Conservation (phyloP, 768 basidiomycete genomes). For the Lepiota brunneoincarnata region DNA sequence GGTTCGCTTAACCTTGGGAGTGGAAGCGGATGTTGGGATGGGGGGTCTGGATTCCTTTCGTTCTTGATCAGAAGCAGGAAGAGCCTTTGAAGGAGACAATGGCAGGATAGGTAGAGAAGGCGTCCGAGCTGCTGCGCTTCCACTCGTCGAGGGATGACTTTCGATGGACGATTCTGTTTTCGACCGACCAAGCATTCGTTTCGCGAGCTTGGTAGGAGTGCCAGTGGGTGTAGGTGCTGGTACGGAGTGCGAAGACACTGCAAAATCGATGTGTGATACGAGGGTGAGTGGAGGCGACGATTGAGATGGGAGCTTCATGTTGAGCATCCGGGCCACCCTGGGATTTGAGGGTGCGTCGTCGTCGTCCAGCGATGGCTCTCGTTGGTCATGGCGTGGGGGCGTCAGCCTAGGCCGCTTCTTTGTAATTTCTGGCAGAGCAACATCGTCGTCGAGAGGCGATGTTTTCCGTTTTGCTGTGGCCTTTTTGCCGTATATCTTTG, state of each 20-base stretch:
- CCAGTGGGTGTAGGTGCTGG: neutral
- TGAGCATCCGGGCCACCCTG: neutral
- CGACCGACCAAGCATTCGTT: constrained; percentile 71
- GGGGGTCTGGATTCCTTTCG: constrained; percentile 18
- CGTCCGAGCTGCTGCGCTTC: constrained; percentile 26
- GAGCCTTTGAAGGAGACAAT: constrained; percentile 23
- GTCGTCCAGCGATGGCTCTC: neutral
- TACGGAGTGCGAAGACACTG: constrained; percentile 10
- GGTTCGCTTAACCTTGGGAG: constrained; percentile 48
- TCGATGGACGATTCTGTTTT: constrained; percentile 58
- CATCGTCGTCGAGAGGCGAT: neutral
- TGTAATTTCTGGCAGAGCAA: neutral
- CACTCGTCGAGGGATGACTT: constrained; percentile 17
- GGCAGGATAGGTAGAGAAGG: constrained; percentile 35
- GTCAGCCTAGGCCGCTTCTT: neutral
- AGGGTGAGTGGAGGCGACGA: constrained; percentile 35
- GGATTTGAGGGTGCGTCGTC: neutral
- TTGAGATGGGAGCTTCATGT: neutral
- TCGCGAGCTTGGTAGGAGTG: constrained; percentile 47
- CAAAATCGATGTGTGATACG: constrained; percentile 23
- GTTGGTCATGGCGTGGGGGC: neutral
- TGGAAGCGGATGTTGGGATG: constrained; percentile 23
- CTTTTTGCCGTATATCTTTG: constrained; percentile 36
- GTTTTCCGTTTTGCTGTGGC: constrained; percentile 23
- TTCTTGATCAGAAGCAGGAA: neutral